Conservation (phyloP, 306 rosid species). For the Hippophae gyantsensis region DNA sequence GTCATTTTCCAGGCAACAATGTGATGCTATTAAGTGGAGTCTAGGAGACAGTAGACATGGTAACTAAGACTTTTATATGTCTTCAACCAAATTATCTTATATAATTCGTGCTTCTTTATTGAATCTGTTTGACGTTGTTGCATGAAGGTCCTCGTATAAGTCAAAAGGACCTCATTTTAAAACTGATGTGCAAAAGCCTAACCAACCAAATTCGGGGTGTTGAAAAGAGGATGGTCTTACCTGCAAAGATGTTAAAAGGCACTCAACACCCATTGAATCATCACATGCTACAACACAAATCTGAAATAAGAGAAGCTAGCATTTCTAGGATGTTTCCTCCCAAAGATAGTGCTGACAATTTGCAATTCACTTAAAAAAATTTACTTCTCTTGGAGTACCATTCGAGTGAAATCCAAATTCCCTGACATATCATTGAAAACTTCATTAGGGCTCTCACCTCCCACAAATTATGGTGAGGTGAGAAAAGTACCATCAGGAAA, state of each 20-base stretch:
- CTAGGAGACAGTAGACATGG: slow-evolving; percentile 22
- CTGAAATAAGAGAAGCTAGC: slow-evolving; percentile 21
- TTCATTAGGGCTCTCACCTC: slow-evolving; percentile 26
- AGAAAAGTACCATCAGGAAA: slow-evolving; percentile 24
- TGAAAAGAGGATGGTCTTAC: slow-evolving; percentile 19
- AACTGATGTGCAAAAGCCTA: slow-evolving; percentile 37
- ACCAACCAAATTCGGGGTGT: slow-evolving; percentile 19
- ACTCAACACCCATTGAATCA: slow-evolving; percentile 21
- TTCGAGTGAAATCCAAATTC: slow-evolving; percentile 34
- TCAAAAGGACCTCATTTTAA: slow-evolving; percentile 50
- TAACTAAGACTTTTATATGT: slow-evolving; percentile 11
- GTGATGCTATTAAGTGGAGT: slow-evolving; percentile 21
- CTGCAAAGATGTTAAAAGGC: slow-evolving; percentile 17
- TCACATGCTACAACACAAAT: slow-evolving; percentile 18
- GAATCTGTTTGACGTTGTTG: slow-evolving; percentile 14
- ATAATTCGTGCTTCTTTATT: slow-evolving; percentile 7
- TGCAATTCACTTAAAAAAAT: slow-evolving; percentile 23
- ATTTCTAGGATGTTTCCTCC: slow-evolving; percentile 15
- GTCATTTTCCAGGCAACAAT: slow-evolving; percentile 36
- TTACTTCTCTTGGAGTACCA: slow-evolving; percentile 13
- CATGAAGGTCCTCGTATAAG: slow-evolving; percentile 29
- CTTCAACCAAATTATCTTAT: neutral
- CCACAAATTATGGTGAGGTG: slow-evolving; percentile 20
- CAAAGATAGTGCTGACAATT: slow-evolving; percentile 26
- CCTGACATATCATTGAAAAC: slow-evolving; percentile 20